phyloP scores from a whole-genome alignment of 2,329 filamentous ascomycete genomes.

The Fusarium anthophilum region DNA sequence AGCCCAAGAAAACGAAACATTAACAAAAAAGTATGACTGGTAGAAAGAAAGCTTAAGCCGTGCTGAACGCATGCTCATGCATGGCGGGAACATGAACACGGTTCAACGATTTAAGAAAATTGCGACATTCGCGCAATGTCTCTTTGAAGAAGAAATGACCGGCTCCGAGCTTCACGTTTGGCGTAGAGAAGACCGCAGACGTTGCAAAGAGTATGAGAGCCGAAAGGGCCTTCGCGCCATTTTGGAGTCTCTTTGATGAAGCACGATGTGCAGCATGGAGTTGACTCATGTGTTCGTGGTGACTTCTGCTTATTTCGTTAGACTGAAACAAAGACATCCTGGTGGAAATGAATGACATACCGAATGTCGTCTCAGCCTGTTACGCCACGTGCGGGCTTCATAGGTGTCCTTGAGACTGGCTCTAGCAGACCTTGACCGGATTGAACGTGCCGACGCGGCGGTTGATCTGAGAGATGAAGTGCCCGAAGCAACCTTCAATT shows the following conservation, averaged over 20 bases:
- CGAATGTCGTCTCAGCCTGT: constrained; percentile 9
- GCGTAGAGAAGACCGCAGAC: constrained; percentile 14
- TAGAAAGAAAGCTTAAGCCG: neutral
- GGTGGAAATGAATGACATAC: neutral
- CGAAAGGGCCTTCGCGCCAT: constrained; percentile 18
- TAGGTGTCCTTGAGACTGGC: constrained; percentile 5
- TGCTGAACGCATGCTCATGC: neutral
- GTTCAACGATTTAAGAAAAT: neutral
- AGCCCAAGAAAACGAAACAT: neutral
- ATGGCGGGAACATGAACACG: neutral
- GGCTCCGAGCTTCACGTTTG: constrained; percentile 1
- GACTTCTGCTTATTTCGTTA: constrained; percentile 1
- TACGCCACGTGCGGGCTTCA: constrained; percentile 21
- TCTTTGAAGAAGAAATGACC: neutral
- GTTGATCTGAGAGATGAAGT: neutral
- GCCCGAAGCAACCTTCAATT: neutral
- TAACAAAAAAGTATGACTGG: rapidly evolving
- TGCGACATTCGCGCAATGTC: neutral
- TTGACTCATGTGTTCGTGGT: neutral
- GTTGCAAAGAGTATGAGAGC: constrained; percentile 18
- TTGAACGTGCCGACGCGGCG: neutral
- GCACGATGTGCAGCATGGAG: constrained; percentile 16
- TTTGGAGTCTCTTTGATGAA: constrained; percentile 16
- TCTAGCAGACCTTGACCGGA: neutral
- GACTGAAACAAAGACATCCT: neutral